Evolutionary conservation across 495 filamentous ascomycete genomes (phyloP).

Genomic region (Lasiosphaeria ovina): DNA sequence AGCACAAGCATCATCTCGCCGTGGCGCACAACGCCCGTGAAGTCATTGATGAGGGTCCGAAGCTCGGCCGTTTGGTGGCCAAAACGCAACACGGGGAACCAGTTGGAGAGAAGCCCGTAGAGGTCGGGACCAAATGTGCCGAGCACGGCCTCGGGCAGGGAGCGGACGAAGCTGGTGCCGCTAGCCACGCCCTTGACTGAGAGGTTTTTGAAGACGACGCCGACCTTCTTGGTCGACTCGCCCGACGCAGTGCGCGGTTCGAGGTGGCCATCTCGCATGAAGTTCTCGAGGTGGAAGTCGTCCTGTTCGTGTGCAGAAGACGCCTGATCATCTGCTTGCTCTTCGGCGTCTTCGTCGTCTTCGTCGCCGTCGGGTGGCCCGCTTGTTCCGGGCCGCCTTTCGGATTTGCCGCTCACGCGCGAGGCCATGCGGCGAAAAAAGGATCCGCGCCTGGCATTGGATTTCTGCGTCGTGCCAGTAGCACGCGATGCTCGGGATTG

Average conservation of each 20-base stretch:
- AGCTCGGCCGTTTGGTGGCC: constrained; percentile 39
- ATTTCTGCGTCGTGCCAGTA: constrained; percentile 6
- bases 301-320: constrained; percentile 36
- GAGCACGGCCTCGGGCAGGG: constrained; percentile 73
- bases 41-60: constrained; percentile 68
- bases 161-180: constrained; percentile 66
- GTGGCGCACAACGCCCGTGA: constrained; percentile 73
- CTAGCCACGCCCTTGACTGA: constrained; percentile 72
- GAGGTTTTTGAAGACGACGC: constrained; percentile 77
- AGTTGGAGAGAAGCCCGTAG: constrained; percentile 63
- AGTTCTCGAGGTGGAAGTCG: constrained; percentile 68
- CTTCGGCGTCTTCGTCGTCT: constrained; percentile 34
- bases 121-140: constrained; percentile 84
- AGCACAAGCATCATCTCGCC: constrained; percentile 83
- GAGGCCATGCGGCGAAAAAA: constrained; percentile 25
- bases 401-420: constrained; percentile 17
- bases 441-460: constrained; percentile 11
- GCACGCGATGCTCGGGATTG: constrained; percentile 7
- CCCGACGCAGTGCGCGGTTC: constrained; percentile 68
- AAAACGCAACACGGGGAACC: constrained; percentile 61
- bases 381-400: neutral
- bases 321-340: neutral
- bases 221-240: constrained; percentile 76
- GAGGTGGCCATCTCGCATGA: constrained; percentile 76
- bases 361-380: constrained; percentile 39